phyloP scores from a whole-genome alignment of 2,329 filamentous ascomycete species.

The Spiromastix sp. region DNA sequence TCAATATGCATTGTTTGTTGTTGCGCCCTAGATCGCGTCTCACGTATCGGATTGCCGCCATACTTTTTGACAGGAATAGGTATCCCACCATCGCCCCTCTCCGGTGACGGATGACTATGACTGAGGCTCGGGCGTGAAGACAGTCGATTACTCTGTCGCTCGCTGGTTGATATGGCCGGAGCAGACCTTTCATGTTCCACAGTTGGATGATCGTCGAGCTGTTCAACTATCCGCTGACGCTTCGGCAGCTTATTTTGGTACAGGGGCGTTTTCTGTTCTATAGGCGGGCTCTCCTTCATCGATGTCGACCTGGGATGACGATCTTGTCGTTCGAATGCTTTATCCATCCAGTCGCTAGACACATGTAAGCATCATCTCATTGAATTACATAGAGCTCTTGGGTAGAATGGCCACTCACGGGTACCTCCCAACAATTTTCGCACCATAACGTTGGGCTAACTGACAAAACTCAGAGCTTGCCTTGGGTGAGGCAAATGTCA shows the following conservation, averaged over 20 bases:
- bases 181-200: neutral
- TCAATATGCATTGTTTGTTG: slow-evolving; percentile 7
- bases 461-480: too few relatives aligned
- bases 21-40: slow-evolving; percentile 23
- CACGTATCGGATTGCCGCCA: slow-evolving; percentile 7
- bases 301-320: too few relatives aligned
- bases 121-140: neutral
- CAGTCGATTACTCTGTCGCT: neutral
- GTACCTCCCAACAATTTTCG: too few relatives aligned
- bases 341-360: slow-evolving; percentile 24
- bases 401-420: too few relatives aligned
- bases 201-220: neutral
- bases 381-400: too few relatives aligned
- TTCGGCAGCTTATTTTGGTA: too few relatives aligned
- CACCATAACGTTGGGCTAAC: too few relatives aligned
- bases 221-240: slow-evolving; percentile 1
- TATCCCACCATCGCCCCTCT: slow-evolving; percentile 7
- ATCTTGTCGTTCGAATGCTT: slow-evolving; percentile 19
- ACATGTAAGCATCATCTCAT: too few relatives aligned
- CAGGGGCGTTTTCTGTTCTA: too few relatives aligned
- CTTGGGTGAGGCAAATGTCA: too few relatives aligned
- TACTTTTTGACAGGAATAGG: slow-evolving; percentile 21
- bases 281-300: too few relatives aligned
- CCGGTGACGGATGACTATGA: slow-evolving; percentile 7
- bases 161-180: neutral